Conservation (phyloP, 139 green algal species). For the Tetraselmis striata region DNA sequence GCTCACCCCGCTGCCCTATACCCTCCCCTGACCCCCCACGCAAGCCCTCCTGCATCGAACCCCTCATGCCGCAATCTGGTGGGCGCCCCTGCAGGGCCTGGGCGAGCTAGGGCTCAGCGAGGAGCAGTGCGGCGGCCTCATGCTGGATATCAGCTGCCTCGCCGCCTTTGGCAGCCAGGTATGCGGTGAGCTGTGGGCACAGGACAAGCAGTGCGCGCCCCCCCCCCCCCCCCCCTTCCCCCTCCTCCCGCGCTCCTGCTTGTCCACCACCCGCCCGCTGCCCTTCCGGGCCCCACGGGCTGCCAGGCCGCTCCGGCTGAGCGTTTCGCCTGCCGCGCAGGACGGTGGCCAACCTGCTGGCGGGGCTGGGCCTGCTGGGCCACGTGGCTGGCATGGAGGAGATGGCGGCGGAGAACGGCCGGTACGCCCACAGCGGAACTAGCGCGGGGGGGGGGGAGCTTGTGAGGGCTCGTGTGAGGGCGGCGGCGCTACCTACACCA, state of each 20-base stretch:
- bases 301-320: too few relatives aligned
- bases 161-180: slow-evolving; percentile 50
- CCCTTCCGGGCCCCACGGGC: too few relatives aligned
- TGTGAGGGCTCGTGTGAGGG: too few relatives aligned
- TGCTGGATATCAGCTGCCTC: slow-evolving; percentile 28
- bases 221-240: too few relatives aligned
- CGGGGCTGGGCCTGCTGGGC: background rate
- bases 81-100: slow-evolving; percentile 18
- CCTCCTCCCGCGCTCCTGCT: background rate
- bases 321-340: background rate
- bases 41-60: background rate
- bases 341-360: background rate
- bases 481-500: too few relatives aligned
- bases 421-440: background rate
- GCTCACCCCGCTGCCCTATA: too few relatives aligned
- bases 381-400: background rate
- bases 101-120: background rate
- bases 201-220: background rate
- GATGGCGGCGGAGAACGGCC: background rate
- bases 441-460: too few relatives aligned
- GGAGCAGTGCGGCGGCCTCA: slow-evolving; percentile 13
- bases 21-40: too few relatives aligned
- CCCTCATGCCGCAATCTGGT: slow-evolving; percentile 1
- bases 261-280: background rate
- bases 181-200: slow-evolving; percentile 35